Evolutionary conservation across 495 filamentous ascomycete genomes (phyloP), one percentile per base, ranked within the genome.

Genomic region (Pseudevernia furfuracea): DNA sequence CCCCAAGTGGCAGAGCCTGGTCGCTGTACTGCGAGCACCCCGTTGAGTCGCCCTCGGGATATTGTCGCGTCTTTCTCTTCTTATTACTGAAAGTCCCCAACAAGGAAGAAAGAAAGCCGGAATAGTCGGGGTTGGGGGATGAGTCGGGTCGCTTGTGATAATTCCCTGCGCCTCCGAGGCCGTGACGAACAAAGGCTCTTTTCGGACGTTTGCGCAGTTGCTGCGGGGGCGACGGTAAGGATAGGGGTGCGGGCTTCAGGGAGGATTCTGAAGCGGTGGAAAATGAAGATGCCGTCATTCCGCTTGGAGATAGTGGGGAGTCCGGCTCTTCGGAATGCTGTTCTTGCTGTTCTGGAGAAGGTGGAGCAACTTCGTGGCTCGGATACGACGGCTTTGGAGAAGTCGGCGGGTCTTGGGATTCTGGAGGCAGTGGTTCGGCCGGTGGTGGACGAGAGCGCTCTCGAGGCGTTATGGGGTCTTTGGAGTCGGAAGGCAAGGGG

Each of bases 111-210:
- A 71, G 59, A 25, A 66, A 66, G n/a, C 70, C 59, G 17, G 62
- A 32, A 25, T 64, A 49, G 30, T 63, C 63, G 12, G 68, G 61
- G 48, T 52, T 39, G 9, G 60, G 66, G 15, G 57, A 21, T 12
- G 52, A 34, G 52, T 34, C 52, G 34, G 52, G 52, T 55, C 52
- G 52, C 61, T 70, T 69, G 49, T 63, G 70, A 48, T 71, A 71
- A 30, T 71, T 71, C 6, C 70, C 70, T 10, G 65, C 65, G 23
- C 70, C 70, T 2, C 70, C 70, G n/a, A 71, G 69, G 23, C 70
- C 67, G 34, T 61, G 60, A 59, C 69, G 70, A 46, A 69, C 66
- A 32, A 68, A 71, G 21, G 66, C 64, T 52, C 68, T 70, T 43
- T 55, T 64, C 17, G 65, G 63, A 19, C 68, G 63, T 41, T 58